Conservation (phyloP, 352 stramenopile genomes). For the Phytophthora aleatoria region DNA sequence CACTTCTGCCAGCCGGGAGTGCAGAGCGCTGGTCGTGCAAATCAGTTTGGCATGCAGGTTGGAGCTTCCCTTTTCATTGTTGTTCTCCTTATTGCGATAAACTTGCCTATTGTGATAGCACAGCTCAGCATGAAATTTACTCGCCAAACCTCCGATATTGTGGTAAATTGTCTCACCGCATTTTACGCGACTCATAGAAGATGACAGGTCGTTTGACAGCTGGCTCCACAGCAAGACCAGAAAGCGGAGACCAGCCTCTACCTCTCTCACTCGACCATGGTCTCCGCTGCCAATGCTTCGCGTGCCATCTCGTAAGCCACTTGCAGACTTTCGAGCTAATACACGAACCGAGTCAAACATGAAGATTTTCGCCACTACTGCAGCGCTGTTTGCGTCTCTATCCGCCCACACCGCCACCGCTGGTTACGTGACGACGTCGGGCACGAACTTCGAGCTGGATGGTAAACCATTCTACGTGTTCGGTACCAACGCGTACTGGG, state of each 20-base stretch:
- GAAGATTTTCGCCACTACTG: constrained; percentile 28
- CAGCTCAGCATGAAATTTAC: too few relatives aligned
- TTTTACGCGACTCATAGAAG: neutral
- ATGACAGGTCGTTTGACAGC: constrained; percentile 6
- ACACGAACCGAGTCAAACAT: constrained; percentile 18
- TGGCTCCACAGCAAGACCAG: constrained; percentile 21
- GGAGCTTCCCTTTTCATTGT: too few relatives aligned
- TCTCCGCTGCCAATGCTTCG: constrained; percentile 8
- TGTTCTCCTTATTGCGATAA: too few relatives aligned
- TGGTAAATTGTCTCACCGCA: neutral
- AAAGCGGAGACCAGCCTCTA: constrained; percentile 21
- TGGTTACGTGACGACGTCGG: constrained; percentile 38
- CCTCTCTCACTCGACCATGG: constrained; percentile 8
- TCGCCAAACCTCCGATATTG: too few relatives aligned
- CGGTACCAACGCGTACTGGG: constrained; percentile 41
- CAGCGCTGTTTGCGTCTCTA: constrained; percentile 14
- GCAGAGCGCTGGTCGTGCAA: neutral
- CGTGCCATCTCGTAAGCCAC: constrained; percentile 18
- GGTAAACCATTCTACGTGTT: constrained; percentile 40
- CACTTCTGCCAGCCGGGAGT: constrained; percentile 19
- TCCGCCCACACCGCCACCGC: constrained; percentile 12
- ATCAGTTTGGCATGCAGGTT: neutral
- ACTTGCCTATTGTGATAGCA: too few relatives aligned
- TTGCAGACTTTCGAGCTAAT: constrained; percentile 22
- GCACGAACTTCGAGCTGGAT: constrained; percentile 35